Evolutionary conservation across 2,329 filamentous ascomycete genomes (phyloP), one percentile per base, ranked within the genome.

Genomic region (Magnaporthiopsis incrustans): DNA sequence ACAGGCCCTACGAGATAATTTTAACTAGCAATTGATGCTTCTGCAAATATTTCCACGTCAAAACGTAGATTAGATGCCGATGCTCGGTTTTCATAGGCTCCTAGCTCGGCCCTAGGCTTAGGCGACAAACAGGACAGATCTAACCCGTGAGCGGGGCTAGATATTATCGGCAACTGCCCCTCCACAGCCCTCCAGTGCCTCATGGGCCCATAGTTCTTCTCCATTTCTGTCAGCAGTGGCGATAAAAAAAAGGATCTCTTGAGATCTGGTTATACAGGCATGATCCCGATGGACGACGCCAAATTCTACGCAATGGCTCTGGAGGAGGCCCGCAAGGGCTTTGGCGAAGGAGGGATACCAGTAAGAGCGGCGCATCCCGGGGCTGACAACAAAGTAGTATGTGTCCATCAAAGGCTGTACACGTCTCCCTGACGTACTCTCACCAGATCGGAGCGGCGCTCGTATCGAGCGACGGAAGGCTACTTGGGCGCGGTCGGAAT

Each of bases 401-500:
- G 12, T 38, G 14, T 15, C 12, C 35, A 4, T 38, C 3, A 4
- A 10, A 50, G 30, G 38, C 15, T 6, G 2, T 11, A 53, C 7
- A 53, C 44, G 44, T 25, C 7, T 35, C 44, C 7, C 44, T 53
- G 8, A 53, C n/a, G 44, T 22, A 10, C 14, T 58, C 30, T 26
- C n/a, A 32, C 59, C 67, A 82, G 79, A 83, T 84, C 64, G 82
- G 82, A 57, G 81, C 82, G 22, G 80, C 78, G 25, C 79, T 93
- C 32, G 82, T 92, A n/a, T 83, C 85, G 56, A 82, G 82, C 64
- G 84, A 90, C 68, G 90, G 90, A 66, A 86, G 81, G 67, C 84
- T 92, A 57, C 79, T 92, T 5, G 89, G 89, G 25, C 80, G 83
- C 65, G 89, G 89, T 14, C 89, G 89, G 73, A 93, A 93, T 70